Evolutionary conservation across 2,329 filamentous ascomycete species (phyloP).

Genomic region (Zymoseptoria crescenta): DNA sequence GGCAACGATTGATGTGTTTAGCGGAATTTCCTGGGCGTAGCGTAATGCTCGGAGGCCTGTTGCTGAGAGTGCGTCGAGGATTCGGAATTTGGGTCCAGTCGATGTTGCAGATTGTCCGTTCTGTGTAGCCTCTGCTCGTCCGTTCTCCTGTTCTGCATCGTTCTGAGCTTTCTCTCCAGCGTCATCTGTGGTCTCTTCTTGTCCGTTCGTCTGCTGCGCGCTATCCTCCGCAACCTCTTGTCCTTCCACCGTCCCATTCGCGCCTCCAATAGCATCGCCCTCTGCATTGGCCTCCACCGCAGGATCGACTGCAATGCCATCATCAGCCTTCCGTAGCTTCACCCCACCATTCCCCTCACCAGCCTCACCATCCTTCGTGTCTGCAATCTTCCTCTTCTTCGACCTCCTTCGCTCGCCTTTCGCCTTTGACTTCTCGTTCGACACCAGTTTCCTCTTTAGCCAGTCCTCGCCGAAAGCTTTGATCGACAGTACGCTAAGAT

Average conservation of each 20-base stretch:
- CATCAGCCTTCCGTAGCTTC: constrained; percentile 11
- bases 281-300: not conserved
- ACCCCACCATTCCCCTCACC: constrained; percentile 5
- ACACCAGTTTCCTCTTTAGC: constrained; percentile 19
- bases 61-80: constrained; percentile 89
- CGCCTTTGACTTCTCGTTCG: constrained; percentile 27
- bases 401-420: constrained; percentile 26
- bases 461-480: constrained; percentile 72
- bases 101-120: constrained; percentile 3
- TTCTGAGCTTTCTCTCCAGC: not conserved
- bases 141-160: not conserved
- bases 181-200: not conserved
- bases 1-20: constrained; percentile 45
- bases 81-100: constrained; percentile 54
- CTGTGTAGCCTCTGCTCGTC: constrained; percentile 1
- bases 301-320: not conserved
- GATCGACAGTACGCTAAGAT: constrained; percentile 87
- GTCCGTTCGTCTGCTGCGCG: not conserved
- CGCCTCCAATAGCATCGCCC: not conserved
- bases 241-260: not conserved
- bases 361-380: constrained; percentile 25
- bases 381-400: constrained; percentile 24
- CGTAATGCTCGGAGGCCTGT: constrained; percentile 85
- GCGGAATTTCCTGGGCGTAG: constrained; percentile 82
- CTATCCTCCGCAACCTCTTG: not conserved